These are phyloP conservation scores for Paecilomyces sp. DNA, from an alignment of 2,329 filamentous ascomycete species.

Conservation along the genomic window DNA sequence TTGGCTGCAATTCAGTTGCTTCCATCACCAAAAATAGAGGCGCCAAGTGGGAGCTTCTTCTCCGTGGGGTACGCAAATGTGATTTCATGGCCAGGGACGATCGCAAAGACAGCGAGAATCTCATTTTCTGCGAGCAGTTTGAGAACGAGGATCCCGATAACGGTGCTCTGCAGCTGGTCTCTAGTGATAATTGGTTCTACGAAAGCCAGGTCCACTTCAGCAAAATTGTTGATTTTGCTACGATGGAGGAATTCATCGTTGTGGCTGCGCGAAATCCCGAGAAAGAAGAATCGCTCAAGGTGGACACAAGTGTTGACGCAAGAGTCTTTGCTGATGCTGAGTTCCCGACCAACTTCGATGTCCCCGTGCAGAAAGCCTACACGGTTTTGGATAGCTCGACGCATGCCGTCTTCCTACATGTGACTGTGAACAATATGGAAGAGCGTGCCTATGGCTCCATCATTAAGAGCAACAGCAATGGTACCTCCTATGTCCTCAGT, in stretches of 20 bases:
- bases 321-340: constrained; percentile 71
- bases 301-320: constrained; percentile 81
- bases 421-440: constrained; percentile 62
- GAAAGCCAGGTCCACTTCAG: constrained; percentile 58
- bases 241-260: constrained; percentile 94
- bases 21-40: constrained; percentile 75
- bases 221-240: constrained; percentile 78
- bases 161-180: constrained; percentile 58
- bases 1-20: constrained; percentile 64
- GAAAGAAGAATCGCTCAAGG: constrained; percentile 61
- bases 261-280: constrained; percentile 62
- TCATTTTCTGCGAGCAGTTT: constrained; percentile 59
- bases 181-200: constrained; percentile 71
- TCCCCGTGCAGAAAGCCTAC: constrained; percentile 72
- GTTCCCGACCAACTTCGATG: constrained; percentile 79
- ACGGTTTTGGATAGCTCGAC: constrained; percentile 93
- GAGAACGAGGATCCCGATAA: constrained; percentile 57
- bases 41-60: constrained; percentile 65
- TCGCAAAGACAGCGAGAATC: constrained; percentile 53
- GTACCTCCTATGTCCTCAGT: constrained; percentile 87
- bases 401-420: constrained; percentile 89
- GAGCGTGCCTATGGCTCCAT: constrained; percentile 74
- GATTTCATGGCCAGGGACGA: constrained; percentile 70
- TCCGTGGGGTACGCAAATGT: constrained; percentile 70
- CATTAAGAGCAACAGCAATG: constrained; percentile 97